Evolutionary conservation across 306 rosid genomes (phyloP), one percentile per base, ranked within the genome.

Genomic region (Erythrophleum fordii): DNA sequence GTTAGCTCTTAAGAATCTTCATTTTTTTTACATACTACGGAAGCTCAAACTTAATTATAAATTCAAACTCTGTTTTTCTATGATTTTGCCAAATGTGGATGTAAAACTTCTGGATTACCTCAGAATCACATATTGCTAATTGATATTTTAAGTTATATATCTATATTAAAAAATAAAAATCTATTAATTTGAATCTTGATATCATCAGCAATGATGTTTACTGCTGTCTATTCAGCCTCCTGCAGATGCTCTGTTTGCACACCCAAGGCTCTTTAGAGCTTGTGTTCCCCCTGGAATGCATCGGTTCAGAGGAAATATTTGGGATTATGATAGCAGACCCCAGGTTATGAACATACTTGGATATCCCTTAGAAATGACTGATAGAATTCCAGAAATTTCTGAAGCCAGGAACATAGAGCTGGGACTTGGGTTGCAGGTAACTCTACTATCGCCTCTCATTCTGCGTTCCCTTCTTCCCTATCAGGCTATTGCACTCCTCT

Each of bases 251-350:
- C 88, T 96, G 34, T 93, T 96, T 87, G 92, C 88, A 25, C 98
- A 96, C 44, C 98, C 99, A 25, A 88, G 97, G 89, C 91, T 96
- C 83, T 96, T 92, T 72, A 88, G 97, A 87, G 99, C 98, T 42
- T 96, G 97, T 74, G 98, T 93, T 68, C 97, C 98, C 49, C 97
- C 99, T 5, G 97, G 97, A 37, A 96, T 93, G 98, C 99, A 96
- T 72, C 90, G 94, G 72, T 96, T 92, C 81, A 90, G 98, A 86
- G 97, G 97, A 83, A 96, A 92, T 85, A 83, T 96, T 81, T 96
- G 98, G 98, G 99, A 96, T 78, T 93, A 84, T 67, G 97, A 96
- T 44, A 80, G 91, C 81, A 79, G 90, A 85, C 98, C 93, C 16
- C 93, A 86, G 69, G 97, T 90, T 60, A 93, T 90, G 93, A 78